Evolutionary conservation across 2,329 filamentous ascomycete genomes (phyloP).

Genomic region (Beauveria medogensis): DNA sequence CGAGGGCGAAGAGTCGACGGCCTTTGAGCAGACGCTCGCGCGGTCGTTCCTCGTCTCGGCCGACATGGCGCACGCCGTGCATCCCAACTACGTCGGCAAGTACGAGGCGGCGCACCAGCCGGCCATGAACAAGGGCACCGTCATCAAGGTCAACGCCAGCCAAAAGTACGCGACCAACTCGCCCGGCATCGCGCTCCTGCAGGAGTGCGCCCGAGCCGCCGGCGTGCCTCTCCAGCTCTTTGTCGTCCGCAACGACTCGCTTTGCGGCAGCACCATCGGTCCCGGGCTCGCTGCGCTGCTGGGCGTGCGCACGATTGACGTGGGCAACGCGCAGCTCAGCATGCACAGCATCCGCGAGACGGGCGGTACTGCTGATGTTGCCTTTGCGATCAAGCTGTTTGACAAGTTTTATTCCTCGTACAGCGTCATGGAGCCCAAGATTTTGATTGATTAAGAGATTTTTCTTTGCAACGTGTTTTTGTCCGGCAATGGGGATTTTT

Average conservation of each 20-base stretch:
- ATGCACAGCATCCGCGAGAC: constrained; percentile 98
- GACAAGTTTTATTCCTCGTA: constrained; percentile 81
- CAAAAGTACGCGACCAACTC: constrained; percentile 95
- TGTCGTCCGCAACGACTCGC: constrained; percentile 90
- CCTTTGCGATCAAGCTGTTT: constrained; percentile 78
- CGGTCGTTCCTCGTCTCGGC: constrained; percentile 91
- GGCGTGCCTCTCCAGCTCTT: constrained; percentile 89
- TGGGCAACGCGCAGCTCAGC: constrained; percentile 88
- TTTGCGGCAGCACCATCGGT: constrained; percentile 92
- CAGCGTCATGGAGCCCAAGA: constrained; percentile 71
- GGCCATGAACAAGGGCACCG: constrained; percentile 91
- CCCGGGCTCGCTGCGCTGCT: constrained; percentile 89
- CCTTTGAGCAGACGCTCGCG: constrained; percentile 86
- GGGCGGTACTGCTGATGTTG: constrained; percentile 79
- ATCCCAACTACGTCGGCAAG: constrained; percentile 89
- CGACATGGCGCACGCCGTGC: constrained; percentile 94
- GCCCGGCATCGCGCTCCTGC: constrained; percentile 84
- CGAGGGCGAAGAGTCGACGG: constrained; percentile 59
- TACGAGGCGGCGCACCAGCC: constrained; percentile 88
- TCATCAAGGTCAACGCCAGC: constrained; percentile 98
- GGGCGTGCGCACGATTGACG: constrained; percentile 80
- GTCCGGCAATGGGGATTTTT: background rate
- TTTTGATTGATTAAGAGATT: constrained; percentile 63
- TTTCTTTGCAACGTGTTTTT: background rate
- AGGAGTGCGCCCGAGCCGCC: constrained; percentile 69